Evolutionary conservation across 352 stramenopile species (phyloP), one percentile per base, ranked within the genome.

Genomic region (Pythium monospermum): DNA sequence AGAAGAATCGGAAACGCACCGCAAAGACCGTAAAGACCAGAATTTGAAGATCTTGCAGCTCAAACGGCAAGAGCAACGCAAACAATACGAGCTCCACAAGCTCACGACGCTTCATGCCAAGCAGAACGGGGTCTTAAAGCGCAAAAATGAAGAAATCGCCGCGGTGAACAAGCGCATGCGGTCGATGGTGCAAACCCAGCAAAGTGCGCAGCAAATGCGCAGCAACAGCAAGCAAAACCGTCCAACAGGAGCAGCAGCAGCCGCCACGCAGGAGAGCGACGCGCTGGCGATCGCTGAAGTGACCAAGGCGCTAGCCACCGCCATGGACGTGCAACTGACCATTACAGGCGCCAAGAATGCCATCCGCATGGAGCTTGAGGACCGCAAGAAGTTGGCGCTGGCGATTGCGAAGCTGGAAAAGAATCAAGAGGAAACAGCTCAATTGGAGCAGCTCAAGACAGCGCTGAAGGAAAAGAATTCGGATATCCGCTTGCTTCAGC

Each of bases 401-500:
- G 51, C 76, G 28, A 76, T 86, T 28, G 22, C 43, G 71, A 18
- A 46, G 69, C 45, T 51, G 2, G 38, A 60, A 44, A 15, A 49
- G 6, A n/a, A n/a, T 16, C 15, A 19, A n/a, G 3, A 40, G 16
- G 10, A 22, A 4, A 21, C 23, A 22, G 11, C 21, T 19, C 54
- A 65, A 30, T 50, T 85, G 13, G 53, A 52, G 16, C 45, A 37
- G 25, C 44, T 87, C 41, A 78, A 71, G 46, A 22, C 45, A 23
- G 33, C 66, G 21, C 48, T 90, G 28, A 57, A 59, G 21, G 52
- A 64, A 16, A 87, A 89, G 42, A 85, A 77, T 38, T 52, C 53
- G 19, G 67, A 74, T 8, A 87, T 91, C 46, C 68, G 71, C 1
- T 28, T 76, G 37, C 61, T 91, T 3, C 80, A 91, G 46, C 75